Percentiles rank a stretch among this genome's conserved stretches.
Evolutionary conservation across 148 eudicot genomes (phyloP).

Genomic region (Arbutus unedo): DNA sequence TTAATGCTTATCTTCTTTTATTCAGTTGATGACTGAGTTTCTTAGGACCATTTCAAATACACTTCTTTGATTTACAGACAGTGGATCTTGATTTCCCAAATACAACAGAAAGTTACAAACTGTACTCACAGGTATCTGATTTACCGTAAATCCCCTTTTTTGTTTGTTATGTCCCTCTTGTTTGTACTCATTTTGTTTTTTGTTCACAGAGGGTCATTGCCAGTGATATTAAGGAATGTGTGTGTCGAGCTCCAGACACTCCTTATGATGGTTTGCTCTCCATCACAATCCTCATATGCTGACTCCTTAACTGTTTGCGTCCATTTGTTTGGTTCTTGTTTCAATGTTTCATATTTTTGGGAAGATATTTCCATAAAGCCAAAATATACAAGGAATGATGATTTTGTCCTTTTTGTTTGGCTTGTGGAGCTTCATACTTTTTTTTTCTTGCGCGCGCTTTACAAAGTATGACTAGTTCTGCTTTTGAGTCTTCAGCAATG

Average conservation of each 20-base stretch:
- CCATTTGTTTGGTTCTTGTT: neutral
- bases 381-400: neutral
- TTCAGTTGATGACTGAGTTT: neutral
- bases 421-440: neutral
- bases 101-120: slow-evolving; percentile 90
- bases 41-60: neutral
- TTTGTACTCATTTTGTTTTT: slow-evolving; percentile 13
- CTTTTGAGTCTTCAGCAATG: neutral
- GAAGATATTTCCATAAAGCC: neutral
- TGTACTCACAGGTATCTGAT: slow-evolving; percentile 72
- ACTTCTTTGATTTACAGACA: slow-evolving; percentile 38
- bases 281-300: neutral
- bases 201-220: slow-evolving; percentile 72
- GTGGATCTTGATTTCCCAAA: slow-evolving; percentile 83
- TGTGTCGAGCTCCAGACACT: slow-evolving; percentile 96
- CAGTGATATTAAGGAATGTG: slow-evolving; percentile 94
- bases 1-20: neutral
- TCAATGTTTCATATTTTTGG: neutral
- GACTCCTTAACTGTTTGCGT: neutral
- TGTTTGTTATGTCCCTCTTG: neutral
- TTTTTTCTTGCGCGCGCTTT: neutral
- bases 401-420: neutral
- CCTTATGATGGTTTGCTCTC: slow-evolving; percentile 83
- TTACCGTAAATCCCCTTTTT: neutral
- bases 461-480: neutral